phyloP scores from a whole-genome alignment of 164 flowering plant genomes.

The Vitis rotundifolia region DNA sequence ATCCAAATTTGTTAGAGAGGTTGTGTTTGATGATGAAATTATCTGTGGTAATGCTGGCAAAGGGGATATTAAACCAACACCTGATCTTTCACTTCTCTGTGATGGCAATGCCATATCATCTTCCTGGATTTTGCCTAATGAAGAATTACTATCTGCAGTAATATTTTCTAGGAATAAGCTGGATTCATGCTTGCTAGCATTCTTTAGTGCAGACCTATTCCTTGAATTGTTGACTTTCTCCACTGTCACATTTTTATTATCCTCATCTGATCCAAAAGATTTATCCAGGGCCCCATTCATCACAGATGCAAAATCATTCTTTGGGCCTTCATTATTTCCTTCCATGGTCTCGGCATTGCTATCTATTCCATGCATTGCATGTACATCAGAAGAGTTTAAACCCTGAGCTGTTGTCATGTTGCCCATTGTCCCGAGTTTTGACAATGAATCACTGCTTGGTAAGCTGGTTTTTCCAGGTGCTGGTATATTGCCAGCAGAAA shows the following conservation, averaged over 20 bases:
- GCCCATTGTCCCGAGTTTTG: neutral
- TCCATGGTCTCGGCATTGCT: neutral
- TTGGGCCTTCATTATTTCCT: conserved; percentile 7
- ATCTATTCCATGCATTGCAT: conserved; percentile 6
- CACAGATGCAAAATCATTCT: conserved; percentile 5
- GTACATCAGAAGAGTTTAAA: conserved; percentile 15
- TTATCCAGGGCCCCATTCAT: conserved; percentile 9
- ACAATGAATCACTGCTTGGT: conserved; percentile 10
- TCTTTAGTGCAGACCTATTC: conserved; percentile 14
- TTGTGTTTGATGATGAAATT: conserved; percentile 11
- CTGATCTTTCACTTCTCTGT: conserved; percentile 4
- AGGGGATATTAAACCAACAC: conserved; percentile 9
- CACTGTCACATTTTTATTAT: conserved; percentile 9
- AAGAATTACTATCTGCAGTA: conserved; percentile 7
- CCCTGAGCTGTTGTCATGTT: conserved; percentile 9
- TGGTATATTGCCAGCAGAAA: conserved; percentile 24
- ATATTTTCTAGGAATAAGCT: conserved; percentile 3
- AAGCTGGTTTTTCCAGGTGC: conserved; percentile 4
- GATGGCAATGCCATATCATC: conserved; percentile 4
- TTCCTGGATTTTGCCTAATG: neutral
- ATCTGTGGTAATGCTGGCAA: conserved; percentile 17
- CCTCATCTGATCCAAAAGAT: conserved; percentile 23
- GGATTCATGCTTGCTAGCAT: conserved; percentile 4
- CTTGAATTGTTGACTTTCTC: conserved; percentile 1
- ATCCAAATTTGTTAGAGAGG: conserved; percentile 2